A percentile compares a stretch with the other conserved stretches of the same genome.
Evolutionary conservation across 768 basidiomycete species (phyloP).

Genomic region (Lactarius quietus): DNA sequence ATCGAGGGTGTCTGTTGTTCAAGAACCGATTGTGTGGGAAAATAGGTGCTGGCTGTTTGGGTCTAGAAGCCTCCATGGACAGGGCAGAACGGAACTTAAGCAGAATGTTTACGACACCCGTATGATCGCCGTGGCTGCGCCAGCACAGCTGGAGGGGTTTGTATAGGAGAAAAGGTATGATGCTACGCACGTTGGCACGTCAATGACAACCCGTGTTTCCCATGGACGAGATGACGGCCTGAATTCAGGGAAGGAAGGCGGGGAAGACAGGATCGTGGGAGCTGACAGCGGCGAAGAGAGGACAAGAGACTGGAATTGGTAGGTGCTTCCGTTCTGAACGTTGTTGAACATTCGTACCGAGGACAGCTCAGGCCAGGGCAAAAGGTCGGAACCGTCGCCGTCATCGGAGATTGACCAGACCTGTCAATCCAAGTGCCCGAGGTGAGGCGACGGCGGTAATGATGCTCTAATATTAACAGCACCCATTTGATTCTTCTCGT

Average conservation of each 20-base stretch:
- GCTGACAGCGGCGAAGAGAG: slow-evolving; percentile 10
- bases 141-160: not conserved
- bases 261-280: slow-evolving; percentile 11
- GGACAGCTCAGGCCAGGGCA: slow-evolving; percentile 1
- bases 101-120: slow-evolving; percentile 10
- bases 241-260: not conserved
- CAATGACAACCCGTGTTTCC: slow-evolving; percentile 7
- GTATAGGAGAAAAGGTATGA: slow-evolving; percentile 3
- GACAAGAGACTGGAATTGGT: not conserved
- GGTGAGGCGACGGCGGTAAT: not conserved
- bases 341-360: not conserved
- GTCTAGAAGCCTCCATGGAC: slow-evolving; percentile 15
- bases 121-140: slow-evolving; percentile 22
- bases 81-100: slow-evolving; percentile 14
- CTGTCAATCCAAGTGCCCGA: slow-evolving; percentile 7
- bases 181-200: slow-evolving; percentile 9
- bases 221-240: slow-evolving; percentile 13
- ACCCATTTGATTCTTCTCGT: slow-evolving; percentile 4
- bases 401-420: slow-evolving; percentile 5
- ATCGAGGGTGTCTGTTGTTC: not conserved
- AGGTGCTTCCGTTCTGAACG: slow-evolving; percentile 2
- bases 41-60: not conserved
- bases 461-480: not conserved
- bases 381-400: not conserved
- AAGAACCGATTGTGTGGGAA: not conserved